Base-by-base conservation (phyloP, 805 yeast species). In the Wickerhamiella alocasiicola region DNA sequence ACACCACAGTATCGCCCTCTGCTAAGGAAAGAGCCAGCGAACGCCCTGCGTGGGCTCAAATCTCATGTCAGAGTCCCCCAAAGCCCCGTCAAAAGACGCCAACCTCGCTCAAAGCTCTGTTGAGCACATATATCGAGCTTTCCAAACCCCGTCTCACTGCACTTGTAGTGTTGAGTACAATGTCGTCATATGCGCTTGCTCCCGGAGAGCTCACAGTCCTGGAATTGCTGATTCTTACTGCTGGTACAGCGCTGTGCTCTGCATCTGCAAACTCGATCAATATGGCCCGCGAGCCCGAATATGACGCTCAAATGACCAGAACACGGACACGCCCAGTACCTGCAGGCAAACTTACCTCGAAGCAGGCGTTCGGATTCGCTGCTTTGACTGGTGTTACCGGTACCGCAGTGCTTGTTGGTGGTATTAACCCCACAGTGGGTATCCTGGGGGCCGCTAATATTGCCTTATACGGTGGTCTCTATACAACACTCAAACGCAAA, bases 251-350 rank as follows among this genome's bases (percentile, higher is more conserved):
- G 1, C 62, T 91, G 25, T 74, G 91, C 48, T 84, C 95, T 0
- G 93, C 94, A 9, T 77, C 95, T 2, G 98, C 98, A 2, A 91
- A 91, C 61, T 94, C 97, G 3, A 84, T 91, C 36, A 91, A 91
- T 55, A 88, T 87, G 94, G 97, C 85, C 2, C 67, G 98, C 50
- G 98, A 91, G 60, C 95, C 95, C 1, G 80, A 74, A 16, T 91
- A 76, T 55, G 98, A 91, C 55, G 68, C 72, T 35, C 70, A 72
- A 55, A 91, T 91, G 98, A 71, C 78, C 3, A 68, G 98, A 55
- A 91, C 98, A 0, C 73, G 80, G 7, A 71, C 78, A 4, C 68
- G 98, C 53, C 98, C 98, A 0, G 87, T 91, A 2, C 97, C 87
- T 0, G 67, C 83, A 17, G 95, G 96, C 0, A 54, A 74, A 3